These are phyloP conservation scores for Suhomyces wounanorum DNA, from an alignment of 1,139 yeast genomes.

Conservation along the genomic window DNA sequence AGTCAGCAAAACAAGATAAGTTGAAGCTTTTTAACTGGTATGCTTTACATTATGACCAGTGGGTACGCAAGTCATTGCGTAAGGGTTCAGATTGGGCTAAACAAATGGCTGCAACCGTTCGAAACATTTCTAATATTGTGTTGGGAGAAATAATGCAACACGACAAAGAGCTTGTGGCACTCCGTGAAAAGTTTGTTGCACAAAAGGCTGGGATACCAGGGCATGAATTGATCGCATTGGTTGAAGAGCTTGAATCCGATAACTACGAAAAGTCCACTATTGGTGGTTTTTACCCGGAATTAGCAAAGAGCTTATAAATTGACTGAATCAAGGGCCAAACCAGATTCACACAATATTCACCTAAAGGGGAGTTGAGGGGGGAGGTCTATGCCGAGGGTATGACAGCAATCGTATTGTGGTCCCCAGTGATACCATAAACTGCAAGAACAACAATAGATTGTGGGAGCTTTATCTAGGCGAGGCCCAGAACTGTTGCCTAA, in stretches of 20 bases:
- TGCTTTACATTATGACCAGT: conserved; percentile 48
- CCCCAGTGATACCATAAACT: neutral
- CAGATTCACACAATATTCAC: too few relatives aligned
- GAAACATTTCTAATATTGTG: conserved; percentile 43
- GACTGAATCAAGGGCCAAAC: neutral
- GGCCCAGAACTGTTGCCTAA: neutral
- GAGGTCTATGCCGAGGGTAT: neutral
- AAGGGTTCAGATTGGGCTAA: conserved; percentile 47
- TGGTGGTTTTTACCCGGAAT: conserved; percentile 12
- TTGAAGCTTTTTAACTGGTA: conserved; percentile 57
- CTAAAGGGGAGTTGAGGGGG: neutral
- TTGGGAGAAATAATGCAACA: conserved; percentile 45
- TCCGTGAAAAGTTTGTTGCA: conserved; percentile 29
- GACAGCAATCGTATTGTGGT: neutral
- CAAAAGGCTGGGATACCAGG: conserved; percentile 36
- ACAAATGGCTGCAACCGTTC: conserved; percentile 41
- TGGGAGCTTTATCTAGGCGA: neutral
- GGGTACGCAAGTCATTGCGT: conserved; percentile 48
- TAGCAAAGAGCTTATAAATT: conserved; percentile 3
- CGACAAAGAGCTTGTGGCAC: conserved; percentile 28
- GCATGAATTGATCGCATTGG: conserved; percentile 33
- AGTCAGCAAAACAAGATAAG: conserved; percentile 19
- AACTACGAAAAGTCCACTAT: conserved; percentile 22
- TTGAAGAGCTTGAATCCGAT: conserved; percentile 22
- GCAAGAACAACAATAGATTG: neutral